Evolutionary conservation across 2,329 filamentous ascomycete species (phyloP).

Genomic region (Fusarium succisae): DNA sequence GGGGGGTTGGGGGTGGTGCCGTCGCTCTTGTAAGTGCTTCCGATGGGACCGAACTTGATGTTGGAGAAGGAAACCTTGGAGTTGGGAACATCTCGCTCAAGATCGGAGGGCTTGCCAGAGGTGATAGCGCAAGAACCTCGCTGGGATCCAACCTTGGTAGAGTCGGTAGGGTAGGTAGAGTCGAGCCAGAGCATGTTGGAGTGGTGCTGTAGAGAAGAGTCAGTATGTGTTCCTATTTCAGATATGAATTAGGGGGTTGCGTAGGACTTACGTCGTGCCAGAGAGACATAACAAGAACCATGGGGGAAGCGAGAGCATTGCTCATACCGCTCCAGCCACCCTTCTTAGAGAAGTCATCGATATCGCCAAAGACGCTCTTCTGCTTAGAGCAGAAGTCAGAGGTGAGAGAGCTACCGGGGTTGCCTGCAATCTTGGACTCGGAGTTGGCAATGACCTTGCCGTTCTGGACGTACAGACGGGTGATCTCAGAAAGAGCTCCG

Average conservation of each 20-base stretch:
- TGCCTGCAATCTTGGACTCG: conserved; percentile 50
- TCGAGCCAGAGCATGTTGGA: conserved; percentile 81
- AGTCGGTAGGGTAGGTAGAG: conserved; percentile 66
- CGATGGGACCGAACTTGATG: conserved; percentile 66
- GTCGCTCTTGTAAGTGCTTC: conserved; percentile 56
- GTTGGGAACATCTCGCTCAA: conserved; percentile 58
- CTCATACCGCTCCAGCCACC: conserved; percentile 69
- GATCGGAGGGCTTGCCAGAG: conserved; percentile 55
- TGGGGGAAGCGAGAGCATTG: conserved; percentile 51
- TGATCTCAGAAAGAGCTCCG: conserved; percentile 68
- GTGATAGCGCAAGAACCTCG: conserved; percentile 64
- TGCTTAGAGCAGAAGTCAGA: conserved; percentile 66
- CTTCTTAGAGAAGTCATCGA: conserved; percentile 60
- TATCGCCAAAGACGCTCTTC: conserved; percentile 66
- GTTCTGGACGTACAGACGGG: conserved; percentile 72
- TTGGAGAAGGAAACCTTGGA: conserved; percentile 66
- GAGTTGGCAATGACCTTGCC: conserved; percentile 67
- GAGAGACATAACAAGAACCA: conserved; percentile 61
- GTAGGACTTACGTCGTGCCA: conserved; percentile 66
- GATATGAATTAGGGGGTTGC: neutral
- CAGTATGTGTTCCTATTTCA: neutral
- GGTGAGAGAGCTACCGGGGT: conserved; percentile 61
- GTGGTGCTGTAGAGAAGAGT: conserved; percentile 53
- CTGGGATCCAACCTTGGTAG: conserved; percentile 56
- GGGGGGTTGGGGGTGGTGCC: conserved; percentile 23